Evolutionary conservation across 1,284 basidiomycete genomes (phyloP).

Genomic region (Cryptococcus sp.): DNA sequence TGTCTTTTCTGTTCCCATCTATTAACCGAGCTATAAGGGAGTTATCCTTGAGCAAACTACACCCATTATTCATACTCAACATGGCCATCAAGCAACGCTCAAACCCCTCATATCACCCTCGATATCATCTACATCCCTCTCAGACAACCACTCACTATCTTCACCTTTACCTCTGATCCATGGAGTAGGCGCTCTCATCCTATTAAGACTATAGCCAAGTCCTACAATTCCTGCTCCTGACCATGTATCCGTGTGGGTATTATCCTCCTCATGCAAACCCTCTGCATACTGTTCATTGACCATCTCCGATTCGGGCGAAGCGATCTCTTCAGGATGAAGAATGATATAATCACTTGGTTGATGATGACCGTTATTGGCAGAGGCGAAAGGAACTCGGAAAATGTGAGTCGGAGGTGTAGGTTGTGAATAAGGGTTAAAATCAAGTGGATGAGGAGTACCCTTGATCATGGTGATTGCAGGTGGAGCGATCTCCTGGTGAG

Average conservation of each 20-base stretch:
- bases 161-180: conserved; percentile 11
- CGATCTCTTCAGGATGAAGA: not conserved
- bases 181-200: conserved; percentile 13
- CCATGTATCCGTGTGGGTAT: not conserved
- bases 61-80: too few species aligned
- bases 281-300: too few species aligned
- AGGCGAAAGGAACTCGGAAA: not conserved
- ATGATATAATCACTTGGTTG: not conserved
- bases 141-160: conserved; percentile 13
- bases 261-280: not conserved
- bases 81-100: conserved; percentile 1
- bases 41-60: too few species aligned
- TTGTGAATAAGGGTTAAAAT: not conserved
- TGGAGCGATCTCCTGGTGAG: not conserved
- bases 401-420: not conserved
- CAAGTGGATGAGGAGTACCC: not conserved
- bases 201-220: conserved; percentile 16
- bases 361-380: not conserved
- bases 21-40: too few species aligned
- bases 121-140: conserved; percentile 4
- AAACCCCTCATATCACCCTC: conserved; percentile 4
- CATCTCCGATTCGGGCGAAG: too few species aligned
- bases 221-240: conserved; percentile 7
- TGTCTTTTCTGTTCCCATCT: too few species aligned
- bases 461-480: not conserved